Conservation (phyloP, 2,329 filamentous ascomycete species). For the Microcyclospora tardicrescens region DNA sequence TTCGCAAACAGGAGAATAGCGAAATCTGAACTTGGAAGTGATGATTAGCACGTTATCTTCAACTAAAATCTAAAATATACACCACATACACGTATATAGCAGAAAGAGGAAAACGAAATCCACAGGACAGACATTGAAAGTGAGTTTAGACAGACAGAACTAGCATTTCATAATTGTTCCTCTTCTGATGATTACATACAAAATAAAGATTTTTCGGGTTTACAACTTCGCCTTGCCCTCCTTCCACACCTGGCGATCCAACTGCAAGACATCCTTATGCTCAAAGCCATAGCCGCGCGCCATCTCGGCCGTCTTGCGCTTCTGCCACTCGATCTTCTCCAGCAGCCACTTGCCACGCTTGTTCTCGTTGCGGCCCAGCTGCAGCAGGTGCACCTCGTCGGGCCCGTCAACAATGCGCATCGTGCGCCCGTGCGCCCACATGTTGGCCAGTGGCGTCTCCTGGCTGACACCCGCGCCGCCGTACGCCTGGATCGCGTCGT, state of each 20-base stretch:
- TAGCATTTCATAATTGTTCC: no score
- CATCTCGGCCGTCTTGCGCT: conserved; percentile 50
- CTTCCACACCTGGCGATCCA: conserved; percentile 25
- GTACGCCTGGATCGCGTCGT: conserved; percentile 86
- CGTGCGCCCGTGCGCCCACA: conserved; percentile 24
- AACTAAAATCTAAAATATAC: no score
- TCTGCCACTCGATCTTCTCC: conserved; percentile 51
- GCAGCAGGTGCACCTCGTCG: conserved; percentile 84
- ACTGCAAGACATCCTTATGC: conserved; percentile 28
- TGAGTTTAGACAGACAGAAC: no score
- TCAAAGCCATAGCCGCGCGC: conserved; percentile 45
- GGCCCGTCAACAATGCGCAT: conserved; percentile 56
- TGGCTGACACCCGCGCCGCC: conserved; percentile 85
- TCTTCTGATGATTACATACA: no score
- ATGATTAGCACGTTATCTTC: no score
- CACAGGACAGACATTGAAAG: no score
- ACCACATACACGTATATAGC: no score
- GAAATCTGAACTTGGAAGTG: no score
- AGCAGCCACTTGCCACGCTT: conserved; percentile 41
- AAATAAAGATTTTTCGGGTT: no score
- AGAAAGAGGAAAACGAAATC: no score
- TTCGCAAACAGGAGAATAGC: no score
- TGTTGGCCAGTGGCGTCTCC: conserved; percentile 75
- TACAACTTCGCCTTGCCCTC: conserved; percentile 29
- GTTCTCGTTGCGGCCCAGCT: conserved; percentile 72